These are phyloP conservation scores for Geotrichum cucujoidarum DNA, from an alignment of 1,139 yeast genomes.

Conservation along the genomic window DNA sequence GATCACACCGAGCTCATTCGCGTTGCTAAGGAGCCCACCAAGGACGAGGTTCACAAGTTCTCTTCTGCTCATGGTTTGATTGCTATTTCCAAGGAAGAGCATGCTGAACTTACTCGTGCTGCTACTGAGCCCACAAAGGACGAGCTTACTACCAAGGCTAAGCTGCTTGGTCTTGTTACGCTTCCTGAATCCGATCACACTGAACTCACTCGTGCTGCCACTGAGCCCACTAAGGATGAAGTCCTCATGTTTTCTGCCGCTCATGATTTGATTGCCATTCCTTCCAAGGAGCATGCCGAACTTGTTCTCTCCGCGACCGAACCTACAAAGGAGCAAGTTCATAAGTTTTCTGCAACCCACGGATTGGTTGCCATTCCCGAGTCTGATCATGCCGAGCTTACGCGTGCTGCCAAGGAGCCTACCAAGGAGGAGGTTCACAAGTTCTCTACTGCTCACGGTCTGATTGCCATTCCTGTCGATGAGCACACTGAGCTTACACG, in stretches of 20 bases:
- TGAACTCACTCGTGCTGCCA: slow-evolving; percentile 27
- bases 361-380: slow-evolving; percentile 26
- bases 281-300: slow-evolving; percentile 27
- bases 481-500: slow-evolving; percentile 34
- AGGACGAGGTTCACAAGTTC: slow-evolving; percentile 17
- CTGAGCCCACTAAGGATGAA: slow-evolving; percentile 24
- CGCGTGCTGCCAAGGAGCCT: slow-evolving; percentile 28
- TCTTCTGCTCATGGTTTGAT: slow-evolving; percentile 22
- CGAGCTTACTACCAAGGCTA: slow-evolving; percentile 31
- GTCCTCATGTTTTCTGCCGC: slow-evolving; percentile 7
- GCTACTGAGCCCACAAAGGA: slow-evolving; percentile 26
- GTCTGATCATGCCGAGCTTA: slow-evolving; percentile 27
- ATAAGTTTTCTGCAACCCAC: slow-evolving; percentile 29
- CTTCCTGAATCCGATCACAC: slow-evolving; percentile 21
- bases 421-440: slow-evolving; percentile 38
- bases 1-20: slow-evolving; percentile 15
- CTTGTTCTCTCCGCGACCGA: slow-evolving; percentile 25
- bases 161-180: slow-evolving; percentile 30
- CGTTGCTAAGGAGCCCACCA: slow-evolving; percentile 10
- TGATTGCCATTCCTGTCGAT: slow-evolving; percentile 27
- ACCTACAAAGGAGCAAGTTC: slow-evolving; percentile 30
- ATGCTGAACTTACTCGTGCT: slow-evolving; percentile 24
- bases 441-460: slow-evolving; percentile 34
- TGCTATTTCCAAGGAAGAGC: slow-evolving; percentile 28
- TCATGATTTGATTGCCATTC: slow-evolving; percentile 27